Conservation (phyloP, 2,329 filamentous ascomycete species). For the Westerdykella aurantiaca region DNA sequence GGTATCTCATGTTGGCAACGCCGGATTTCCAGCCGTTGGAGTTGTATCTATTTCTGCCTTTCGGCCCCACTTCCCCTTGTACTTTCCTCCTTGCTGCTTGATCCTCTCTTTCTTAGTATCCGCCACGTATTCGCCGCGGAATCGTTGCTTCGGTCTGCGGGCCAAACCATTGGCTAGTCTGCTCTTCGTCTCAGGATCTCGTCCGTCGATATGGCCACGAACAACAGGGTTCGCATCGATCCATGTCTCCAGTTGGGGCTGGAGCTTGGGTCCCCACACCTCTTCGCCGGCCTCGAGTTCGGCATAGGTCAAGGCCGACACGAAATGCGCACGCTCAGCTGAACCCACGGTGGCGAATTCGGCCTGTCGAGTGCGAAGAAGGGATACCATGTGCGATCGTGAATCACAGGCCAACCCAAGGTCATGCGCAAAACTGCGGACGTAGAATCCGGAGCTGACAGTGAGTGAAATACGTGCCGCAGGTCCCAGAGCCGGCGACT, state of each 20-base stretch:
- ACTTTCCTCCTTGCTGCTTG: conserved; percentile 16
- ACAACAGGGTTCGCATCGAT: conserved; percentile 14
- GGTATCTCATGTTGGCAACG: no score
- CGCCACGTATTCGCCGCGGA: conserved; percentile 25
- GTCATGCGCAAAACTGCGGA: conserved; percentile 30
- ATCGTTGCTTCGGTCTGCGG: conserved; percentile 17
- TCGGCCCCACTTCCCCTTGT: conserved; percentile 2
- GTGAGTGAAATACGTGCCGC: conserved; percentile 19
- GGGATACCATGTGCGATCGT: conserved; percentile 19
- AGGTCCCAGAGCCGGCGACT: conserved; percentile 10
- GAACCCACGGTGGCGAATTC: conserved; percentile 10
- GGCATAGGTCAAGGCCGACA: conserved; percentile 16
- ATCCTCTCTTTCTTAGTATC: conserved; percentile 24
- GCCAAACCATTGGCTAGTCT: conserved; percentile 10
- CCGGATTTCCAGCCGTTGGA: no score
- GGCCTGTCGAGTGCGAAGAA: conserved; percentile 23
- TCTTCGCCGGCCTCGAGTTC: conserved; percentile 20
- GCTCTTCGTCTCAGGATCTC: conserved; percentile 12
- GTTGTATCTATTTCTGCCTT: not conserved
- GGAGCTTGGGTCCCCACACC: conserved; percentile 18
- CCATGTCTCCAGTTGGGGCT: conserved; percentile 19
- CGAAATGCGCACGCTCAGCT: conserved; percentile 3
- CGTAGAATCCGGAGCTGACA: conserved; percentile 29
- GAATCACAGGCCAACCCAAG: conserved; percentile 21
- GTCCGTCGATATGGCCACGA: conserved; percentile 13